Evolutionary conservation across 352 stramenopile species (phyloP), one percentile per base, ranked within the genome.

Genomic region (Pythium guiyangense): DNA sequence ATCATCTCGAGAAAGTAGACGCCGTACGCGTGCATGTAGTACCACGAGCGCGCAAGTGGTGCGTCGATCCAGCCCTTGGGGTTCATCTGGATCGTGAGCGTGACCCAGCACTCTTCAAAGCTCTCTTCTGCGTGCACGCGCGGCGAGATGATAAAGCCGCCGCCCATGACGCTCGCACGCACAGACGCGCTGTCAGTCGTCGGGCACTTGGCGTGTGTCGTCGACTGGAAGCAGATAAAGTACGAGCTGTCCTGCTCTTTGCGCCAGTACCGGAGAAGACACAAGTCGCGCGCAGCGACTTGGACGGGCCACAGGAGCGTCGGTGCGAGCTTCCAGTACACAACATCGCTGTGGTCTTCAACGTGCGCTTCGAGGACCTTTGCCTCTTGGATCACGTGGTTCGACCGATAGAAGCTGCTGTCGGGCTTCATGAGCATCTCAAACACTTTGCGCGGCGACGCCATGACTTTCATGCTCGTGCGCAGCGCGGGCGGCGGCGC

Each of bases 171-270:
- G 10, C 70, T 77, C 10, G 70, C 84, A 46, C 75, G 76, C 29
- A 93, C 77, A 17, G 70, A 60, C 9, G 62, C 62, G 1, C 57
- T 63, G 10, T 40, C 64, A 0, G 60, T 27, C 0, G 26, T 40
- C 31, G 80, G 84, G 42, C 79, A 92, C 6, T 83, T 62, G 2
- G 57, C 10, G 56, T 94, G 78, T 0, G 76, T 79, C 17, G 80
- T 91, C n/a, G 84, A 94, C 68, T 94, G 84, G 58, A 92, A 90
- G 57, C 82, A 92, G 52, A 94, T 79, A 58, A 92, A 88, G 47
- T 92, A 94, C 3, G 82, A 88, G 26, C 74, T 70, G 59, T 92
- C 82, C 6, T 84, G 73, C 46, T 92, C 80, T 62, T 88, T 91
- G 14, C 79, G 80, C 84, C 84, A 94, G 56, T 94, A 91, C 26